A percentile compares a stretch with the other conserved stretches of the same genome.
Conservation (phyloP, 139 green algal genomes). For the Mesotaenium endlicherianum region DNA sequence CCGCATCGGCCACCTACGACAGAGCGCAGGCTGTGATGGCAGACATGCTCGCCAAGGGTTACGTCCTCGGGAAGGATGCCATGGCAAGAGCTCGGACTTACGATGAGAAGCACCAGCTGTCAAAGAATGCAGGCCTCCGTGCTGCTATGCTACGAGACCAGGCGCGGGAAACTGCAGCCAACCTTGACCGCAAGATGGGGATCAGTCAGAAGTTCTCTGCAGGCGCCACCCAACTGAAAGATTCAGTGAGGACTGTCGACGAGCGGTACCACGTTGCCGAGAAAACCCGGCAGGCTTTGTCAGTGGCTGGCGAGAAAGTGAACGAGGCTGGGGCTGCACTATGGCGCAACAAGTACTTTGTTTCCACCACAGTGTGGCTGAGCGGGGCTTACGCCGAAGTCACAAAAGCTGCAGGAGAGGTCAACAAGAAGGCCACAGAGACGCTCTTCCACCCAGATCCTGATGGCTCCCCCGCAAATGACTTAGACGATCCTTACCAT, state of each 20-base stretch:
- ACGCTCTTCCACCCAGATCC: too few species aligned
- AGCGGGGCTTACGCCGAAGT: not conserved
- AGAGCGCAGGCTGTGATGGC: conserved; percentile 20
- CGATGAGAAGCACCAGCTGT: conserved; percentile 29
- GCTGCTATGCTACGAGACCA: not conserved
- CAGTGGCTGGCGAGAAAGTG: conserved; percentile 9
- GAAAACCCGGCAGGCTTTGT: conserved; percentile 7
- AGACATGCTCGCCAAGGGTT: conserved; percentile 34
- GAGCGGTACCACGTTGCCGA: conserved; percentile 29
- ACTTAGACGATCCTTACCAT: too few species aligned
- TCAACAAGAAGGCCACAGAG: conserved; percentile 13
- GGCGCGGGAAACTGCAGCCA: not conserved
- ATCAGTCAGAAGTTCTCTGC: conserved; percentile 8
- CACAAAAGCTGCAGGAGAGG: conserved; percentile 5
- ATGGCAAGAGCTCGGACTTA: conserved; percentile 20
- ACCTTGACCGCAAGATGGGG: conserved; percentile 25
- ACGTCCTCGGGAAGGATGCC: conserved; percentile 35
- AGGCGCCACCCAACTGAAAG: conserved; percentile 1
- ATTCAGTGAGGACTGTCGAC: conserved; percentile 24
- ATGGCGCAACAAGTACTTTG: conserved; percentile 20
- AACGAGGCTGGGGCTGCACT: conserved; percentile 26
- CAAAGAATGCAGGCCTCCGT: not conserved
- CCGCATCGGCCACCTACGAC: too few species aligned
- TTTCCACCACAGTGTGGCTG: not conserved
- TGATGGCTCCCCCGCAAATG: too few species aligned